Evolutionary conservation across 495 filamentous ascomycete genomes (phyloP), one percentile per base, ranked within the genome.

Genomic region (Aspergillus ostianus): DNA sequence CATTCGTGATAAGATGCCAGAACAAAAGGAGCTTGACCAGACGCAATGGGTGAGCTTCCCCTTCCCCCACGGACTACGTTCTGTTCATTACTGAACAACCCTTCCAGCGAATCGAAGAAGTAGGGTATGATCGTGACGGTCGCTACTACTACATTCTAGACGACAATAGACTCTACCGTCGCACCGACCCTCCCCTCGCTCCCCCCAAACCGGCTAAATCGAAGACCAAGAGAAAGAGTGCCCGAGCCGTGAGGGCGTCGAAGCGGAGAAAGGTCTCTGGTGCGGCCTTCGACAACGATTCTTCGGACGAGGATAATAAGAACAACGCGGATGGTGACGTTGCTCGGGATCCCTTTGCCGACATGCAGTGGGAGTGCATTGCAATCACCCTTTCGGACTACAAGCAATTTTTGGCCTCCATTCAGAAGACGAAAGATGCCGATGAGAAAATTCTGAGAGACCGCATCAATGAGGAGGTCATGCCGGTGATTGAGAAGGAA

Each of bases 141-240:
- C 89, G 91, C 21, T 86, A 82, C 19, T 96, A 97, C 71, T 94
- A 90, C 65, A 87, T 97, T 13, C 83, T 98, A 7, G 93, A 98
- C 61, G 94, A 98, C 76, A 94, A 96, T 62, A 84, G 93, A 51
- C 78, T 98, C 27, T 98, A 98, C 73, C 89, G 91, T 55, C 84
- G 85, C 56, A 90, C 90, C 48, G 90, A 93, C 45, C 84, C 82
- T 55, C 77, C 82, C 3, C 78, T 84, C 4, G 83, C 87, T 17
- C 79, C 82, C 4, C 78, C 82, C 6, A 75, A 77, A 29, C 70
- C 83, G 36, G 67, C 80, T 4, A 92, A 92, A 69, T 80, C 89
- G 8, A 94, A 93, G 70, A 83, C 85, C 55, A 91, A 88, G 65
- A 85, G 86, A 21, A 90, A 89, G 61, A 92, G 91, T 61, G 84